Evolutionary conservation across 2,329 filamentous ascomycete genomes (phyloP).

Genomic region (Colletotrichum caudatum): DNA sequence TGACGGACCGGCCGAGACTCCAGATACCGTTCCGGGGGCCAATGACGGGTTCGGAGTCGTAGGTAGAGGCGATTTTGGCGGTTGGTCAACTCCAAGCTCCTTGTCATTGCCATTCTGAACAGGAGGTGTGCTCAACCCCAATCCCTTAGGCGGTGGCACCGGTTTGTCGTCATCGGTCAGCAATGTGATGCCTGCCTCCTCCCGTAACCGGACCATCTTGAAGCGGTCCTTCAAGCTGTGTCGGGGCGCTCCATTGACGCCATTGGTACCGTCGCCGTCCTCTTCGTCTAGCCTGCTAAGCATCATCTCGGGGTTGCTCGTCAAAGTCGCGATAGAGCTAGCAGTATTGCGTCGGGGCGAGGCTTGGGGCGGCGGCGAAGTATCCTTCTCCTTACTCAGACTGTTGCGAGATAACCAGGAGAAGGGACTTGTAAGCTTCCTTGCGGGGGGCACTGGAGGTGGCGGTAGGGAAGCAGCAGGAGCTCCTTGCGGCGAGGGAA

Average conservation of each 20-base stretch:
- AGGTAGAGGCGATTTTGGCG: constrained; percentile 61
- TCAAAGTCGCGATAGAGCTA: constrained; percentile 81
- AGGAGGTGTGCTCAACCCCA: constrained; percentile 46
- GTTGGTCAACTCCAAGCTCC: constrained; percentile 32
- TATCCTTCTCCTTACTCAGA: constrained; percentile 67
- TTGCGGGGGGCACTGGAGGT: constrained; percentile 57
- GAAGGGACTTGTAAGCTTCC: constrained; percentile 90
- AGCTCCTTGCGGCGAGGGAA: constrained; percentile 48
- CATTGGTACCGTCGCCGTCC: constrained; percentile 62
- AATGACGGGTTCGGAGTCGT: constrained; percentile 76
- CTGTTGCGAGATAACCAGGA: constrained; percentile 83
- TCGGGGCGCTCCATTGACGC: constrained; percentile 53
- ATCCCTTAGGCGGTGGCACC: constrained; percentile 34
- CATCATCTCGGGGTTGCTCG: constrained; percentile 85
- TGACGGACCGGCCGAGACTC: constrained; percentile 81
- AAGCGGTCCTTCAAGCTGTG: constrained; percentile 83
- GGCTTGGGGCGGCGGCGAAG: constrained; percentile 62
- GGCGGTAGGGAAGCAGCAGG: constrained; percentile 47
- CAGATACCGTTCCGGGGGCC: constrained; percentile 87
- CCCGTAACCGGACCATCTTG: constrained; percentile 79
- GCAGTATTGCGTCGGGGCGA: constrained; percentile 76
- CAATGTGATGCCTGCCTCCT: constrained; percentile 72
- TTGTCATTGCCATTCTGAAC: constrained; percentile 42
- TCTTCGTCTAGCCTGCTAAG: constrained; percentile 82
- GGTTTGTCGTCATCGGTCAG: constrained; percentile 66